A percentile compares a stretch with the other conserved stretches of the same genome.
Conservation (phyloP, 345 rosid genomes). For the Gossypium longicalyx region DNA sequence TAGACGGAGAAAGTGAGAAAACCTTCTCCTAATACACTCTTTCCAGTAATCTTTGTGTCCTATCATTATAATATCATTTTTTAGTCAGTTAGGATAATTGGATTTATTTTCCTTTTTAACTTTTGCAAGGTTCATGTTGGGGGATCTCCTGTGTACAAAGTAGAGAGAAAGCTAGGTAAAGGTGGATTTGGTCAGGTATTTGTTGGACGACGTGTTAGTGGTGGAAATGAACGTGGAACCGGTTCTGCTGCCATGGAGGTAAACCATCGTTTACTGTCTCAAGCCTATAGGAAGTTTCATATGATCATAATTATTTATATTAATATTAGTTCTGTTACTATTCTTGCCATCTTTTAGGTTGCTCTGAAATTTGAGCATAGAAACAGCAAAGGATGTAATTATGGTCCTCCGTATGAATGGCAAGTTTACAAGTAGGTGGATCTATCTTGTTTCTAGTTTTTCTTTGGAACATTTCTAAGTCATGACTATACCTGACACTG, state of each 20-base stretch:
- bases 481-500: not conserved
- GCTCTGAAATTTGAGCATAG: slow-evolving; percentile 95
- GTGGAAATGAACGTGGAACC: slow-evolving; percentile 59
- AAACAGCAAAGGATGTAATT: slow-evolving; percentile 95
- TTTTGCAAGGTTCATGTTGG: slow-evolving; percentile 77
- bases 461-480: not conserved
- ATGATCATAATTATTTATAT: not conserved
- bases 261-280: slow-evolving; percentile 10
- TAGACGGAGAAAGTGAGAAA: not conserved
- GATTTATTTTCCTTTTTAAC: not conserved
- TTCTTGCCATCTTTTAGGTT: slow-evolving; percentile 43
- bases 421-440: slow-evolving; percentile 81
- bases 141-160: slow-evolving; percentile 79
- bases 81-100: not conserved
- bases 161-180: slow-evolving; percentile 86
- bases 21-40: not conserved
- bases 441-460: not conserved
- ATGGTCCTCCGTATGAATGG: slow-evolving; percentile 99
- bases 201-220: slow-evolving; percentile 78
- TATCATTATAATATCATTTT: not conserved
- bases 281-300: not conserved
- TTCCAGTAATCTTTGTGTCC: not conserved
- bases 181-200: slow-evolving; percentile 99
- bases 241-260: slow-evolving; percentile 89
- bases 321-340: not conserved